phyloP scores from a whole-genome alignment of 768 basidiomycete species.

The Mycena vitilis region DNA sequence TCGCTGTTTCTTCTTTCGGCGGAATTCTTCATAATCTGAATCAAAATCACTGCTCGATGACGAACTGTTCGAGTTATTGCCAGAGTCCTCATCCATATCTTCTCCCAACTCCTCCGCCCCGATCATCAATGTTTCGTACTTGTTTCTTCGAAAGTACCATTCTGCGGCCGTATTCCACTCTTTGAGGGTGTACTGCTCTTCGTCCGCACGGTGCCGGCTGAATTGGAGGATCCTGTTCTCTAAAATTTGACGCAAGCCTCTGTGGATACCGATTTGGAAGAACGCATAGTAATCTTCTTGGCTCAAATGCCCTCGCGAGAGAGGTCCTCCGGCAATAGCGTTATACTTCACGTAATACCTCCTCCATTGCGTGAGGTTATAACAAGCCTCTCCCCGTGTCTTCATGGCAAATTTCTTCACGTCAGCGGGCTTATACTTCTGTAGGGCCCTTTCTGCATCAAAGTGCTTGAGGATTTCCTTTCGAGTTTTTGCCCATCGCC shows the following conservation, averaged over 20 bases:
- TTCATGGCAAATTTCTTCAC: neutral
- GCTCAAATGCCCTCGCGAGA: neutral
- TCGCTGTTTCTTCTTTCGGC: neutral
- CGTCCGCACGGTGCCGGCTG: neutral
- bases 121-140: slow-evolving; percentile 16
- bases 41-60: neutral
- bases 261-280: neutral
- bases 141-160: slow-evolving; percentile 16
- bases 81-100: slow-evolving; percentile 16
- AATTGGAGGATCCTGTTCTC: neutral
- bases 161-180: slow-evolving; percentile 17
- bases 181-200: neutral
- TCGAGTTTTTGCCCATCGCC: no score
- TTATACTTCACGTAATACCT: neutral
- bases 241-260: neutral
- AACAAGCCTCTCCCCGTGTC: neutral
- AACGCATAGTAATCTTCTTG: neutral
- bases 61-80: slow-evolving; percentile 8
- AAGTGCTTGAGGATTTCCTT: neutral
- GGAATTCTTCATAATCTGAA: neutral
- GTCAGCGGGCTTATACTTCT: neutral
- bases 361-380: neutral
- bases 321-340: neutral
- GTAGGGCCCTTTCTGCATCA: neutral
- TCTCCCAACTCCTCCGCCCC: slow-evolving; percentile 6